phyloP scores from a whole-genome alignment of 768 basidiomycete species.

The Phlegmacium glaucopus region DNA sequence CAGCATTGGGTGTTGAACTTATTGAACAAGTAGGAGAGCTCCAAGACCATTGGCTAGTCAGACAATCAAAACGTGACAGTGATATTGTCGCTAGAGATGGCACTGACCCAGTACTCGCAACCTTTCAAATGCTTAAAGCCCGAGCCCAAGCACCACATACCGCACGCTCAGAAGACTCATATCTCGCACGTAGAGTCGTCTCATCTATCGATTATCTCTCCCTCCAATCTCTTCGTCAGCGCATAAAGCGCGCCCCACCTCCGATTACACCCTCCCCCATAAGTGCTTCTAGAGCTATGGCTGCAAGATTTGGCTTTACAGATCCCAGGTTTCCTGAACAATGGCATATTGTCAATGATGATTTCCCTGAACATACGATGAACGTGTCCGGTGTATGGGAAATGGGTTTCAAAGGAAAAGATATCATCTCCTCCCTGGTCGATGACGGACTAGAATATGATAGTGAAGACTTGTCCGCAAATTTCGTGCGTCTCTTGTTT shows the following conservation, averaged over 20 bases:
- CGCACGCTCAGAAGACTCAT: conserved; percentile 39
- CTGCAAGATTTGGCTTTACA: conserved; percentile 58
- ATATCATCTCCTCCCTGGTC: conserved; percentile 82
- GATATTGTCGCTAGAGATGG: conserved; percentile 28
- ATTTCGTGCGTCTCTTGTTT: conserved; percentile 69
- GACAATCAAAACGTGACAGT: conserved; percentile 40
- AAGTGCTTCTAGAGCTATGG: conserved; percentile 44
- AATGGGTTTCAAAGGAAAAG: conserved; percentile 83
- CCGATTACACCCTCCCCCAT: conserved; percentile 36
- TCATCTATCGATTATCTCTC: conserved; percentile 59
- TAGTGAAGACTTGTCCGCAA: conserved; percentile 80
- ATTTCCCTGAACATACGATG: conserved; percentile 79
- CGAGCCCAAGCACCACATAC: conserved; percentile 28
- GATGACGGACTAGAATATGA: conserved; percentile 95
- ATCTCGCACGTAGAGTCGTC: conserved; percentile 41
- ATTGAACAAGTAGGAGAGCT: conserved; percentile 89
- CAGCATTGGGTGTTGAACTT: conserved; percentile 71
- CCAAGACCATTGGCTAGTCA: conserved; percentile 77
- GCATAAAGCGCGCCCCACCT: conserved; percentile 74
- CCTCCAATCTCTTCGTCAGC: conserved; percentile 62
- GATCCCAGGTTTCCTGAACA: conserved; percentile 85
- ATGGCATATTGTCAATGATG: conserved; percentile 94
- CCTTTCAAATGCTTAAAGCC: conserved; percentile 43
- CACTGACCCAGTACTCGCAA: conserved; percentile 47
- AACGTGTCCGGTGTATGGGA: conserved; percentile 95